Percentiles rank a stretch among this genome's conserved stretches.
Conservation (phyloP, 768 basidiomycete genomes). For the Multifurca ochricompacta region DNA sequence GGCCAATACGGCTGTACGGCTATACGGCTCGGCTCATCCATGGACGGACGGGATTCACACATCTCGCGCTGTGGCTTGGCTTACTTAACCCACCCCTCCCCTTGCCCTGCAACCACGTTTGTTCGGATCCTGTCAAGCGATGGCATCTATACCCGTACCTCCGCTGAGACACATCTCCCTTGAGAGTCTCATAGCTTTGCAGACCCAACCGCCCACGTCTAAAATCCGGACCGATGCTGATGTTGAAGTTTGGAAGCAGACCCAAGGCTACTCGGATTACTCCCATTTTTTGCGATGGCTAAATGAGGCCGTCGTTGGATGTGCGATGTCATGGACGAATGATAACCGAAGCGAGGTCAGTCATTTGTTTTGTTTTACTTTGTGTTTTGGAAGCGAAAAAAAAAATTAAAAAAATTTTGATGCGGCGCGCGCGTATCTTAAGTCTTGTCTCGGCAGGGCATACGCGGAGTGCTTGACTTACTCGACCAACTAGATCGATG, state of each 20-base stretch:
- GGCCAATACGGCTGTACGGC: too few species aligned
- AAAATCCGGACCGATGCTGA: slow-evolving; percentile 70
- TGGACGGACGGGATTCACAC: neutral
- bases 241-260: slow-evolving; percentile 61
- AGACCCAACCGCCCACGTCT: slow-evolving; percentile 38
- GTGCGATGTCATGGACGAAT: slow-evolving; percentile 38
- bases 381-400: too few species aligned
- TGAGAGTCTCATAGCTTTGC: slow-evolving; percentile 5
- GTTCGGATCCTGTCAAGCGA: neutral
- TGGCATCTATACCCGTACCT: slow-evolving; percentile 14
- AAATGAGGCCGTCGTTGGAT: slow-evolving; percentile 69
- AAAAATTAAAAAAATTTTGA: too few species aligned
- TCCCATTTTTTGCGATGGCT: slow-evolving; percentile 67
- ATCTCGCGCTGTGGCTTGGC: too few species aligned
- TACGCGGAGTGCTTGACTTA: slow-evolving; percentile 41
- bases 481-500: slow-evolving; percentile 61
- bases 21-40: neutral
- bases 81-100: too few species aligned
- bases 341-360: slow-evolving; percentile 24
- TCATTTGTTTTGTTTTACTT: too few species aligned
- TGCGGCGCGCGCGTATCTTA: neutral
- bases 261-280: slow-evolving; percentile 67
- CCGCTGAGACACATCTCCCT: slow-evolving; percentile 9
- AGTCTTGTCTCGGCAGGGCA: slow-evolving; percentile 33
- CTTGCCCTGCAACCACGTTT: too few species aligned